Evolutionary conservation across 2,329 filamentous ascomycete genomes (phyloP).

Genomic region (Aspergillus fumigatiaffinis): DNA sequence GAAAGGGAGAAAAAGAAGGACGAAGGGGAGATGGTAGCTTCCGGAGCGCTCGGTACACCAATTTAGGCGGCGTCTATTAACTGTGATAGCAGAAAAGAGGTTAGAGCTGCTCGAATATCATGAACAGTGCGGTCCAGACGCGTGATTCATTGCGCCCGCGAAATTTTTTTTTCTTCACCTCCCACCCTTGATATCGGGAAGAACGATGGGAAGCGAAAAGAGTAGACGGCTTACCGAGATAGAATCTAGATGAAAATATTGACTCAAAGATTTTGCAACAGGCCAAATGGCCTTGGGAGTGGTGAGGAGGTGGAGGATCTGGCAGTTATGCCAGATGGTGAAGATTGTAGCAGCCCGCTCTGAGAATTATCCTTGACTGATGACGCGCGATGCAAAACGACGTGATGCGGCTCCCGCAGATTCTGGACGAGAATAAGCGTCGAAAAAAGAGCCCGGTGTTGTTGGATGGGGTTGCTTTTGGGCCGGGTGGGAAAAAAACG

Average conservation of each 20-base stretch:
- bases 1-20: constrained; percentile 19
- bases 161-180: constrained; percentile 8
- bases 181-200: not conserved
- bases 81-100: constrained; percentile 18
- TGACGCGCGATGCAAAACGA: constrained; percentile 14
- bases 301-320: constrained; percentile 16
- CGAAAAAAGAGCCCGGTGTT: constrained; percentile 1
- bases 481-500: constrained; percentile 2
- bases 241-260: constrained; percentile 23
- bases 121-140: constrained; percentile 3
- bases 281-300: constrained; percentile 27
- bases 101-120: constrained; percentile 10
- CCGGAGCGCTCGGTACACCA: constrained; percentile 26
- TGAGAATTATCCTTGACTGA: constrained; percentile 8
- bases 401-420: constrained; percentile 18
- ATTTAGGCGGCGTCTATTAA: constrained; percentile 32
- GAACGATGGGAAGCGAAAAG: constrained; percentile 7
- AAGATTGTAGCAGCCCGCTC: constrained; percentile 17
- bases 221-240: constrained; percentile 25
- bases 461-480: constrained; percentile 1
- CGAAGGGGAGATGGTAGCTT: constrained; percentile 28
- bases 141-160: constrained; percentile 16
- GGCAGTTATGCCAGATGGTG: constrained; percentile 24
- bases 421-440: constrained; percentile 5
- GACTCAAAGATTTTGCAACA: constrained; percentile 17